phyloP scores from a whole-genome alignment of 169 alveolate genomes.

The Plasmodium cynomolgi region DNA sequence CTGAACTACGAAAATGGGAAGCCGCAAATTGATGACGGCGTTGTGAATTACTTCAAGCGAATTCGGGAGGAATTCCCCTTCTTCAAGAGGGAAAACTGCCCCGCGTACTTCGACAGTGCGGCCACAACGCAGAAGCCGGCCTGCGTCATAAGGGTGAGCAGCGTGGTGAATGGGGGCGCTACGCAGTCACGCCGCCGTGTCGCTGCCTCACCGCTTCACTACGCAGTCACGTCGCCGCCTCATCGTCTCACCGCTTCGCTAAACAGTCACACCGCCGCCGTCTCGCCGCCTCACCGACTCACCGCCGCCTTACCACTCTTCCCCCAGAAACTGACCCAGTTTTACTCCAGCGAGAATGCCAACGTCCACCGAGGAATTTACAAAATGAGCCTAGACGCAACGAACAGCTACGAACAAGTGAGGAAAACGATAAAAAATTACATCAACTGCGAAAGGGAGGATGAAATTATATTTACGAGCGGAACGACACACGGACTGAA shows the following conservation, averaged over 20 bases:
- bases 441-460: slow-evolving; percentile 75
- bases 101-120: slow-evolving; percentile 83
- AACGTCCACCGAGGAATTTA: slow-evolving; percentile 50
- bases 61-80: slow-evolving; percentile 42
- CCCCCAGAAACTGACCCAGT: slow-evolving; percentile 45
- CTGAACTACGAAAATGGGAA: slow-evolving; percentile 18
- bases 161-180: neutral
- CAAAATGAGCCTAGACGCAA: slow-evolving; percentile 41
- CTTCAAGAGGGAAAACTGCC: slow-evolving; percentile 13
- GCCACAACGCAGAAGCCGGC: slow-evolving; percentile 84
- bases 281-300: slow-evolving; percentile 23
- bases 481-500: slow-evolving; percentile 84
- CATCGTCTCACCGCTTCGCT: slow-evolving; percentile 40
- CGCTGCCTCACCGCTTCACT: slow-evolving; percentile 23
- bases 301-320: slow-evolving; percentile 43
- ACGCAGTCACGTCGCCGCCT: slow-evolving; percentile 36
- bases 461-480: slow-evolving; percentile 80
- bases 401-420: slow-evolving; percentile 75
- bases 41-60: slow-evolving; percentile 42
- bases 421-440: slow-evolving; percentile 46
- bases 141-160: slow-evolving; percentile 74
- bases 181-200: neutral
- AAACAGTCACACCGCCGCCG: neutral
- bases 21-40: slow-evolving; percentile 27
- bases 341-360: slow-evolving; percentile 65